Percentiles rank a stretch among this genome's conserved stretches.
Conservation (phyloP, 306 rosid species). For the Glycine latifolia region DNA sequence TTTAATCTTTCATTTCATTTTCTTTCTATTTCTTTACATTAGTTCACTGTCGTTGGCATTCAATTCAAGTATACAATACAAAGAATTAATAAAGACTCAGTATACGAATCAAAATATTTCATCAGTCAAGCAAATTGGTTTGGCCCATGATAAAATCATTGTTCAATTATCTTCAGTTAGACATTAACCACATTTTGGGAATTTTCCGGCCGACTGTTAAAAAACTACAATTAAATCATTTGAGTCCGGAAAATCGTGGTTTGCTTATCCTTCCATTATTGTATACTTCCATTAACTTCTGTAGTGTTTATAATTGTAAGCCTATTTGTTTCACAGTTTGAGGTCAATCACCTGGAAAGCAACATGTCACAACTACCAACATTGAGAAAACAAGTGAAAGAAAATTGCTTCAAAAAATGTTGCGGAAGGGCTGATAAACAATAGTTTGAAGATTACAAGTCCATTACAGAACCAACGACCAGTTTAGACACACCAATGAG, state of each 20-base stretch:
- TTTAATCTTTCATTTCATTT: too few relatives aligned
- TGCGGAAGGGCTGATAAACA: slow-evolving; percentile 4
- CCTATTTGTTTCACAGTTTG: background rate
- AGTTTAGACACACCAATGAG: slow-evolving; percentile 26
- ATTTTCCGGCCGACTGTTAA: too few relatives aligned
- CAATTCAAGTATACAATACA: too few relatives aligned
- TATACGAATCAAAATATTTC: background rate
- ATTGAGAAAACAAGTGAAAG: slow-evolving; percentile 21
- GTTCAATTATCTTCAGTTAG: too few relatives aligned
- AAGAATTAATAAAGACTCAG: background rate
- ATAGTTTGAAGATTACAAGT: slow-evolving; percentile 38
- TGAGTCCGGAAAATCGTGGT: too few relatives aligned
- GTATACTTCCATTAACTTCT: background rate
- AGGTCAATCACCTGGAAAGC: background rate
- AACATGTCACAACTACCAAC: background rate
- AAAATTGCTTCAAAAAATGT: background rate
- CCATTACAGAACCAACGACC: slow-evolving; percentile 40
- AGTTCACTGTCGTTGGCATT: background rate
- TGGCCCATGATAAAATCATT: too few relatives aligned
- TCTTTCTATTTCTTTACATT: background rate
- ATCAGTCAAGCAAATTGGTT: background rate
- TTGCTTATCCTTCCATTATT: background rate
- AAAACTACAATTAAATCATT: too few relatives aligned
- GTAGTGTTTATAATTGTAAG: background rate
- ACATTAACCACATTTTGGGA: too few relatives aligned